Evolutionary conservation across 148 eudicot species (phyloP), one percentile per base, ranked within the genome.

Genomic region (Persicaria maculosa): DNA sequence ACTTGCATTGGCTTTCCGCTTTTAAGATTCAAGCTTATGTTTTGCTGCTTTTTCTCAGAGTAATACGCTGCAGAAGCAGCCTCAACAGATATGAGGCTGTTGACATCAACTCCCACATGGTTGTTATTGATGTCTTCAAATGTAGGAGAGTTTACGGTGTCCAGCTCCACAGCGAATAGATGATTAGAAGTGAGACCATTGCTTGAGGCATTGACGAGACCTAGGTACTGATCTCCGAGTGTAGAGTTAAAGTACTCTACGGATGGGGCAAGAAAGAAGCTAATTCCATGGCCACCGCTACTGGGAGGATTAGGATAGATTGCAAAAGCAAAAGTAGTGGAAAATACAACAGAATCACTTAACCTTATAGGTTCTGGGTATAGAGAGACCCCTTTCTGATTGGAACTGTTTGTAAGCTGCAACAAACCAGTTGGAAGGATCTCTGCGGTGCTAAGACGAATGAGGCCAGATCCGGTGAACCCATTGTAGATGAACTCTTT

Each of bases 401-500:
- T 16, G 3, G 57, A 52, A 9, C 57, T 16, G 57, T 52, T 52
- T 52, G 57, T 52, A 9, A 52, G 57, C n/a, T 52, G 57, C 11
- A 16, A 10, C 14, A 52, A 16, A 9, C 57, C 57, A 4, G 2
- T 58, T 5, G 68, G 53, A n/a, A 53, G 67, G 53, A 58, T 44
- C 2, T 17, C 45, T 6, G 76, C 68, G 22, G 15, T 31, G 19
- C 68, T 47, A 40, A 52, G 64, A 36, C 31, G 25, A 57, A 4
- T 59, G 14, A 74, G 31, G 14, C 54, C 17, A 4, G 50, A 45
- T 74, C 76, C 76, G 36, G 15, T 45, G 50, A 74, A 74, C 11
- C 75, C 75, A 53, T 50, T 25, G 64, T 73, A 73, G n/a, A 50
- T 53, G 57, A 73, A 73, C 57, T 52, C 14, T 31, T 31, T 31